A percentile compares a stretch with the other conserved stretches of the same genome.
Conservation (phyloP, 2,329 filamentous ascomycete species). For the Trichoderma semiorbis region DNA sequence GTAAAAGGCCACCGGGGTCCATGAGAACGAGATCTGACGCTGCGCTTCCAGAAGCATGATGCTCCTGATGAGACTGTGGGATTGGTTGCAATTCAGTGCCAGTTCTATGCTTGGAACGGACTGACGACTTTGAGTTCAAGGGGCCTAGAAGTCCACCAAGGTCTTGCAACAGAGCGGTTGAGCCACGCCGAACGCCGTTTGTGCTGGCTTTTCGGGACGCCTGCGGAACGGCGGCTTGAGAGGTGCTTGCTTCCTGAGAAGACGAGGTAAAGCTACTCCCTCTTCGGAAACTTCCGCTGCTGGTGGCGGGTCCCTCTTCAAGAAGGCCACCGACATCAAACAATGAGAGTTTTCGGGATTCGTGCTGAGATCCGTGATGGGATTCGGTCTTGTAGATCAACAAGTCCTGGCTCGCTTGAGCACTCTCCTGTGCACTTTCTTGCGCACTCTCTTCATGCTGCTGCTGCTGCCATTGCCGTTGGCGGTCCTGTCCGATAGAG, state of each 20-base stretch:
- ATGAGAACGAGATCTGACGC: constrained; percentile 34
- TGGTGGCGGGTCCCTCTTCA: constrained; percentile 41
- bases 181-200: constrained; percentile 50
- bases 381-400: constrained; percentile 28
- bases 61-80: constrained; percentile 39
- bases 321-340: constrained; percentile 81
- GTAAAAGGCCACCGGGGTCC: constrained; percentile 41
- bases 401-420: constrained; percentile 44
- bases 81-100: constrained; percentile 48
- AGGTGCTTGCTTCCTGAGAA: constrained; percentile 37
- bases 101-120: constrained; percentile 29
- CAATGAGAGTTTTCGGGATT: constrained; percentile 61
- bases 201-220: constrained; percentile 44
- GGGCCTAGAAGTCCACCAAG: constrained; percentile 54
- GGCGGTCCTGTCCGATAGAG: constrained; percentile 36
- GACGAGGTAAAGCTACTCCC: constrained; percentile 41
- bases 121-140: constrained; percentile 36
- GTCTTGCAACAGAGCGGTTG: constrained; percentile 56
- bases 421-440: not conserved
- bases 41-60: constrained; percentile 30
- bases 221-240: constrained; percentile 35
- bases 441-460: constrained; percentile 24
- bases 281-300: constrained; percentile 34
- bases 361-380: constrained; percentile 19
- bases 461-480: constrained; percentile 38